These are phyloP conservation scores for Ilex paraguariensis DNA, from an alignment of 305 asterid genomes.

Conservation along the genomic window DNA sequence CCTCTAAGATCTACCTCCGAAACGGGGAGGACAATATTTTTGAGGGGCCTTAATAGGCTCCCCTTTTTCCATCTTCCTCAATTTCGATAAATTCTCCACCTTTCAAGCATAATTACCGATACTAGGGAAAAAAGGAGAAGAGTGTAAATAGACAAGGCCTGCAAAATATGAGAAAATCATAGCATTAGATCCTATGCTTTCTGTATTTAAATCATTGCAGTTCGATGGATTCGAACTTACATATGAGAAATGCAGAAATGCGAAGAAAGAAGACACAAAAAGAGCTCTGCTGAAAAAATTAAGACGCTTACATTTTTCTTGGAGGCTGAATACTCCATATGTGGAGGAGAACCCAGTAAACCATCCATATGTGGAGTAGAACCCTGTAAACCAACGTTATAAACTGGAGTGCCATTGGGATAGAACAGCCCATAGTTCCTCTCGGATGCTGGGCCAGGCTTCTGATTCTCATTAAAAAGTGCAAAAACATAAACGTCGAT, in stretches of 20 bases:
- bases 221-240: too few species aligned
- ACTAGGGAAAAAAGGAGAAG: conserved; percentile 27
- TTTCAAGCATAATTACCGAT: conserved; percentile 23
- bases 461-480: not conserved
- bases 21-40: conserved; percentile 11
- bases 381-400: not conserved
- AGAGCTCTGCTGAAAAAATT: too few species aligned
- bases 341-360: not conserved
- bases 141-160: conserved; percentile 31
- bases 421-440: not conserved
- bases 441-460: conserved; percentile 2
- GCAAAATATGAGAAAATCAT: conserved; percentile 15
- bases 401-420: conserved; percentile 1
- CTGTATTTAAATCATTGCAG: too few species aligned
- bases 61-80: conserved; percentile 9
- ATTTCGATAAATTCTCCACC: conserved; percentile 10
- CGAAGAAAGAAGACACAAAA: too few species aligned
- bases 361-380: not conserved
- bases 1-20: conserved; percentile 27
- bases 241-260: too few species aligned
- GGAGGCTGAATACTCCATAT: not conserved
- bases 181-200: conserved; percentile 12
- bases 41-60: conserved; percentile 16
- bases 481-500: conserved; percentile 1
- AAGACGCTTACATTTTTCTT: not conserved